Base-by-base conservation (phyloP, 2,329 filamentous ascomycete genomes). In the Macrophomina phaseolina region DNA sequence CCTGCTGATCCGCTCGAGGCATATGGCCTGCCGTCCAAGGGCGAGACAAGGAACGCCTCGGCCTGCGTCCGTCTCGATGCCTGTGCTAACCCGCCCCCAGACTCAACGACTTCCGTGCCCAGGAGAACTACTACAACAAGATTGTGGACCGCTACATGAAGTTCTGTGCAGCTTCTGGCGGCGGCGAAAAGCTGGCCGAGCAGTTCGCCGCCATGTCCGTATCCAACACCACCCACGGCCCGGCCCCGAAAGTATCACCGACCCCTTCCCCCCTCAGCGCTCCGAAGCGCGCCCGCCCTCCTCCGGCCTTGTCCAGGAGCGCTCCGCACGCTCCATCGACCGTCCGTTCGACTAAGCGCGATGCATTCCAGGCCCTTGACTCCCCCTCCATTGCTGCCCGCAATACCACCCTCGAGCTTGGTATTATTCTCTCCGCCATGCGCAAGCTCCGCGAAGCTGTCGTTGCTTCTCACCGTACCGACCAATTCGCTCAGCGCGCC, bases 381-480 rank as follows among this genome's bases (percentile, higher is more conserved):
- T 68, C 69, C 14, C 69, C 74, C 60, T 65, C 68, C 53, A 72
- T 78, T 49, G 75, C 80, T 32, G 70, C 72, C 1, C 85, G 40
- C 18, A 86, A 12, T 86, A 70, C 74, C 1, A 71, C 72, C 14
- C 65, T 87, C 70, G 89, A 91, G 70, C 85, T 97, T 36, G 86
- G 90, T 2, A 87, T 87, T 23, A 88, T 98, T 63, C 84, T 97
- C 64, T 87, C 91, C 73, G 92, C 94, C 3, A 89, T 98, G 75
- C 90, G 95, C 69, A 98, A 97, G 78, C 87, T 99, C 38, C 89
- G 95, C 66, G 95, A 99, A 81, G 94, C 90, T 30, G 90, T 98
- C 56, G 87, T 97, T 2, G 92, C 92, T 12, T 89, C 91, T 8
- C 87, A 89, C 64, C 88, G 94, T 23, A 82, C 85, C 42, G 91